Percentiles rank a stretch among this genome's conserved stretches.
phyloP scores from a whole-genome alignment of 2,329 filamentous ascomycete genomes.

The Fusarium sterilihyphosum region DNA sequence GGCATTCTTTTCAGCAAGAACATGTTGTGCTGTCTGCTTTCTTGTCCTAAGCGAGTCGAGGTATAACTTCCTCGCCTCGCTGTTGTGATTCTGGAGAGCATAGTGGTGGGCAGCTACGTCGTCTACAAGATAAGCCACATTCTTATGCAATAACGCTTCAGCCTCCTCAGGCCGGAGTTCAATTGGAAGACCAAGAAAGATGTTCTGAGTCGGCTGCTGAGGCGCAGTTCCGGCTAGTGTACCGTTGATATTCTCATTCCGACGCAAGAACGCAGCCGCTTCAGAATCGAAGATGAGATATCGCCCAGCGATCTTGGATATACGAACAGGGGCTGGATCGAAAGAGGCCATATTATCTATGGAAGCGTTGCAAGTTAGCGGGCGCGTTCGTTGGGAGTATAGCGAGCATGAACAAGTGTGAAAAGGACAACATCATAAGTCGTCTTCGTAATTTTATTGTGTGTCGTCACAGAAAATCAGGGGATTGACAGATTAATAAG shows the following conservation, averaged over 20 bases:
- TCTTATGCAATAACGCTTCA: conserved; percentile 79
- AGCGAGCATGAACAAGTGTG: conserved; percentile 9
- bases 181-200: conserved; percentile 88
- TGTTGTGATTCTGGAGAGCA: conserved; percentile 66
- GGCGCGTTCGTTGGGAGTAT: conserved; percentile 6
- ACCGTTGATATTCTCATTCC: conserved; percentile 84
- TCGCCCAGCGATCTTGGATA: conserved; percentile 81
- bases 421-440: conserved; percentile 51
- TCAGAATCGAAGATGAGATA: conserved; percentile 92
- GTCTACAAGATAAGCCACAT: conserved; percentile 82
- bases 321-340: conserved; percentile 67
- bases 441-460: conserved; percentile 56
- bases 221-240: conserved; percentile 88
- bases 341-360: conserved; percentile 37
- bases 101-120: conserved; percentile 76
- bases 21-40: conserved; percentile 54
- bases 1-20: conserved; percentile 52
- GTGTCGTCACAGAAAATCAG: conserved; percentile 61
- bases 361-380: conserved; percentile 31
- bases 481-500: conserved; percentile 69
- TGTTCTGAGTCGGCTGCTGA: conserved; percentile 92
- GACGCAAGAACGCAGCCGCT: conserved; percentile 79
- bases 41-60: conserved; percentile 63
- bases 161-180: conserved; percentile 94
- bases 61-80: conserved; percentile 70